Percentiles rank a stretch among this genome's conserved stretches.
These are phyloP conservation scores for Plasmodium inui DNA, from an alignment of 169 alveolate genomes.

Conservation along the genomic window DNA sequence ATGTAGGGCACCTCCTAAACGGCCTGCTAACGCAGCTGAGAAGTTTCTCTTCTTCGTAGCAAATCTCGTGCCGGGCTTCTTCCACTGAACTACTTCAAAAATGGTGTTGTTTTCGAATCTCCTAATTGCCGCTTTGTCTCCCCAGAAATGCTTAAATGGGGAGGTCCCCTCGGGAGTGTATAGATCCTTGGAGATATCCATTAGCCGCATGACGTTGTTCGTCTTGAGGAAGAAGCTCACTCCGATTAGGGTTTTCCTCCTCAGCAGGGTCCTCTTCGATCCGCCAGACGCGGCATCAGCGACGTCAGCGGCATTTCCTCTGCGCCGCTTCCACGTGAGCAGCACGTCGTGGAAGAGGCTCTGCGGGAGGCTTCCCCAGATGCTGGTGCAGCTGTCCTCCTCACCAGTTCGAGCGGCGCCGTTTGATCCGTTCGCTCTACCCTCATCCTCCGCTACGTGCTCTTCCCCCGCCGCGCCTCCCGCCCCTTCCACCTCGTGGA, in stretches of 20 bases:
- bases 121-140: conserved; percentile 13
- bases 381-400: neutral
- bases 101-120: conserved; percentile 60
- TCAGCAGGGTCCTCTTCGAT: neutral
- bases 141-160: conserved; percentile 23
- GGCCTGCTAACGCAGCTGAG: too few species aligned
- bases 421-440: too few species aligned
- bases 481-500: neutral
- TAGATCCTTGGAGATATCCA: conserved; percentile 3
- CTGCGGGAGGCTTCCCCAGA: too few species aligned
- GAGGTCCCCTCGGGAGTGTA: conserved; percentile 36
- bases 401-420: neutral
- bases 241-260: neutral
- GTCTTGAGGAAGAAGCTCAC: conserved; percentile 36
- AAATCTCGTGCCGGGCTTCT: conserved; percentile 7
- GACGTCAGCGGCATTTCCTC: neutral
- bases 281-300: neutral
- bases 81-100: conserved; percentile 43
- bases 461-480: neutral
- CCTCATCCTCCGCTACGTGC: neutral
- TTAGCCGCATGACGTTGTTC: neutral
- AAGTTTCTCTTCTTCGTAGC: neutral
- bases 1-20: neutral
- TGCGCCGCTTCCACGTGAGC: neutral
- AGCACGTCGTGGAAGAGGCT: neutral